phyloP scores from a whole-genome alignment of 1,284 basidiomycete genomes.

The Malassezia pachydermatis region DNA sequence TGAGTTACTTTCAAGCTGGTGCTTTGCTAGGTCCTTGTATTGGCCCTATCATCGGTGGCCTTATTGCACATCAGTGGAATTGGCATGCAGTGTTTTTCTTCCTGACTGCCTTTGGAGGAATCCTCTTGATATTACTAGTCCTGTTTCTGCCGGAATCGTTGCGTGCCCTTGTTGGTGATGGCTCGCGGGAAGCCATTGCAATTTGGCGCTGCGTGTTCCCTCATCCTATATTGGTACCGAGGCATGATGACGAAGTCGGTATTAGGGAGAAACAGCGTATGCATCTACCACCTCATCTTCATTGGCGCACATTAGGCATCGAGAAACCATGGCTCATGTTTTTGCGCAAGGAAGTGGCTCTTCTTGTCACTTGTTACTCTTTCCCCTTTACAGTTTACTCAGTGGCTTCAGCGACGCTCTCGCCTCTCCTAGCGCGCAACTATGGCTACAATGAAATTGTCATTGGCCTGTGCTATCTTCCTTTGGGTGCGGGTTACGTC shows the following conservation, averaged over 20 bases:
- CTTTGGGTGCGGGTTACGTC: conserved; percentile 52
- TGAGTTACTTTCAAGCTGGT: conserved; percentile 19
- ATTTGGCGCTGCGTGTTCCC: conserved; percentile 16
- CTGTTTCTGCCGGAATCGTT: conserved; percentile 60
- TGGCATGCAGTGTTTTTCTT: conserved; percentile 63
- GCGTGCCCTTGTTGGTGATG: conserved; percentile 49
- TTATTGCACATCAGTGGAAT: conserved; percentile 15
- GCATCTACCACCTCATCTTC: background rate
- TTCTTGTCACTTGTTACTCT: conserved; percentile 52
- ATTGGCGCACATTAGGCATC: conserved; percentile 21
- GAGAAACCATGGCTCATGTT: conserved; percentile 29
- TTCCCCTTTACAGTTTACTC: conserved; percentile 55
- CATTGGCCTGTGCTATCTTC: conserved; percentile 62
- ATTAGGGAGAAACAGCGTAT: background rate
- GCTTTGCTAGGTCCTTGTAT: conserved; percentile 12
- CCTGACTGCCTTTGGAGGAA: conserved; percentile 56
- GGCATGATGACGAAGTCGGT: too few relatives aligned
- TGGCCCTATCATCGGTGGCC: conserved; percentile 17
- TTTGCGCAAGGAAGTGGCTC: conserved; percentile 23
- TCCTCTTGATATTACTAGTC: conserved; percentile 54
- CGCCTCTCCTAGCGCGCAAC: conserved; percentile 57
- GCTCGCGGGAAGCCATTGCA: conserved; percentile 22
- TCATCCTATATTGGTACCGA: background rate
- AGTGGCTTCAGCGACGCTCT: conserved; percentile 59
- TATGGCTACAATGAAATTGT: conserved; percentile 59